Conservation (phyloP, 192 early-diverging fungal species). For the Entomortierella parvispora region DNA sequence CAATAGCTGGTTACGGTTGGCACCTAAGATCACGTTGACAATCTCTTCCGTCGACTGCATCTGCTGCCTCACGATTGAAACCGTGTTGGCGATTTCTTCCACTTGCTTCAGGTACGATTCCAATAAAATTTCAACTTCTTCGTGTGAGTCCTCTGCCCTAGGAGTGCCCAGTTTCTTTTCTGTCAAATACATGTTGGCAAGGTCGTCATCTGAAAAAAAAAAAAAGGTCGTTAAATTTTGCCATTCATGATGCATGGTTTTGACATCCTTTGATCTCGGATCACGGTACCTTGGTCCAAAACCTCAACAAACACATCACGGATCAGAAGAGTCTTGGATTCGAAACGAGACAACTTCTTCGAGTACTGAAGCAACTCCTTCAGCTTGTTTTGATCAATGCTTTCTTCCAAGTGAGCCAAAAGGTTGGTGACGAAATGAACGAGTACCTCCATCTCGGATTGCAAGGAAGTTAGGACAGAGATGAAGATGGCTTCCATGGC, state of each 20-base stretch:
- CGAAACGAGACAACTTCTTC: conserved; percentile 82
- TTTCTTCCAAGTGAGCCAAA: conserved; percentile 77
- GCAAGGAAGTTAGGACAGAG: conserved; percentile 72
- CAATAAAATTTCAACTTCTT: conserved; percentile 90
- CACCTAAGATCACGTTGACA: conserved; percentile 84
- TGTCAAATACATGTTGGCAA: conserved; percentile 90
- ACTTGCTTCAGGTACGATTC: conserved; percentile 90
- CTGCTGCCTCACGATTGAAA: conserved; percentile 72
- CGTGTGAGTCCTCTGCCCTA: conserved; percentile 74
- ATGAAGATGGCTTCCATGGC: conserved; percentile 87
- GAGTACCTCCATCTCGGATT: conserved; percentile 76
- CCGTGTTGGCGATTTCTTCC: conserved; percentile 84
- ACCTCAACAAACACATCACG: conserved; percentile 84
- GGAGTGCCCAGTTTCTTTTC: conserved; percentile 73
- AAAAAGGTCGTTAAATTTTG: neutral
- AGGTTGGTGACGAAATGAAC: conserved; percentile 70
- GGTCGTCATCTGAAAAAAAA: conserved; percentile 77
- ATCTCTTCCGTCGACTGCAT: conserved; percentile 87
- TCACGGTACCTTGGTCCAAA: conserved; percentile 76
- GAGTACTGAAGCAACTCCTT: conserved; percentile 82
- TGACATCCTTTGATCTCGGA: neutral
- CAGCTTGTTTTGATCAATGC: conserved; percentile 77
- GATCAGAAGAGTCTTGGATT: conserved; percentile 78
- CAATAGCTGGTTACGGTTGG: conserved; percentile 86
- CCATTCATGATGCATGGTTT: neutral